Percentiles rank a stretch among this genome's conserved stretches.
Evolutionary conservation across 1,139 yeast genomes (phyloP).

Genomic region (Yamadazyma kanchanaburiensis): DNA sequence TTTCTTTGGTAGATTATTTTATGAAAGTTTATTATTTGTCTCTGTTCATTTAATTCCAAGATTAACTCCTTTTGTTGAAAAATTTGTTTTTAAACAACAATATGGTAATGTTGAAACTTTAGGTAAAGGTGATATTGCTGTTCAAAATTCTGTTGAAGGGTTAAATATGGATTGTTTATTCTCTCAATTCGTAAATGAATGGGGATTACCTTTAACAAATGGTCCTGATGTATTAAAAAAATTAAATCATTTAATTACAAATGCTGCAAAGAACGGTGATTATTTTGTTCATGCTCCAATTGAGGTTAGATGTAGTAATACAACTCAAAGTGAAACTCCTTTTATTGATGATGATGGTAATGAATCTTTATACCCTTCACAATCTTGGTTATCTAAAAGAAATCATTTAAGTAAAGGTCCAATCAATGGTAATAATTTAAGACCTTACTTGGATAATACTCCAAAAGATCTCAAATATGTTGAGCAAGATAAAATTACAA

Average conservation of each 20-base stretch:
- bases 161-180: conserved; percentile 95
- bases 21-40: conserved; percentile 75
- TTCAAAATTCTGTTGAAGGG: conserved; percentile 80
- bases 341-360: conserved; percentile 46
- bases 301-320: conserved; percentile 90
- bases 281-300: conserved; percentile 93
- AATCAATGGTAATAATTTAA: conserved; percentile 74
- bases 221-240: conserved; percentile 73
- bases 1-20: conserved; percentile 67
- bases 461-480: conserved; percentile 58
- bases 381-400: conserved; percentile 38
- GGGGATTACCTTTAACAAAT: conserved; percentile 84
- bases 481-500: conserved; percentile 50
- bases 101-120: conserved; percentile 73
- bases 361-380: conserved; percentile 39
- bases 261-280: conserved; percentile 57
- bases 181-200: conserved; percentile 92
- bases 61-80: conserved; percentile 80
- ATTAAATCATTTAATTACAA: conserved; percentile 56
- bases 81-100: conserved; percentile 79
- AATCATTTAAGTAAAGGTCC: conserved; percentile 57
- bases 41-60: conserved; percentile 71
- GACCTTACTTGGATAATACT: conserved; percentile 80
- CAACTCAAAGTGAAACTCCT: conserved; percentile 51
- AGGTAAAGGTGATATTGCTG: conserved; percentile 64